Evolutionary conservation across 768 basidiomycete species (phyloP).

Genomic region (Termitomyces sp.): DNA sequence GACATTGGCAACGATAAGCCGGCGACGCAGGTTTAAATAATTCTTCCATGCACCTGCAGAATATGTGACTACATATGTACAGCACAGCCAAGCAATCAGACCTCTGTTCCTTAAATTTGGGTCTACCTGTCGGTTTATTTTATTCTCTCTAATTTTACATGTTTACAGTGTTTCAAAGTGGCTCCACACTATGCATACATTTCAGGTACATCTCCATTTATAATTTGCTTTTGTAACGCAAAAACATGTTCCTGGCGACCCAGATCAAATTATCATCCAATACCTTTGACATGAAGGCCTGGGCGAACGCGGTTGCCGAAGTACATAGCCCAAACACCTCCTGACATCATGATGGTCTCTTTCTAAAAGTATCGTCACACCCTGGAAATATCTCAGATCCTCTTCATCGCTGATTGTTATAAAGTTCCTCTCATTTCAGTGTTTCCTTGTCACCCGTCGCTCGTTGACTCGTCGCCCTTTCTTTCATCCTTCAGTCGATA

Average conservation of each 20-base stretch:
- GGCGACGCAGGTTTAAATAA: slow-evolving; percentile 12
- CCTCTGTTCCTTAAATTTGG: background rate
- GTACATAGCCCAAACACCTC: slow-evolving; percentile 7
- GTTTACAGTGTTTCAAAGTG: background rate
- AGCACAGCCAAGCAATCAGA: background rate
- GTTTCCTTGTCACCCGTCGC: background rate
- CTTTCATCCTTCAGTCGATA: background rate
- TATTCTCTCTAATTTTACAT: background rate
- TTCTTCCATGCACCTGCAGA: background rate
- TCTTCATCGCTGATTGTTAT: background rate
- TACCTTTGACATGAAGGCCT: background rate
- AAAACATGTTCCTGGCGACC: background rate
- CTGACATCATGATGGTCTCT: slow-evolving; percentile 13
- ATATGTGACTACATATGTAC: background rate
- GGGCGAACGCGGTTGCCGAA: background rate
- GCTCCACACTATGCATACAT: too few relatives aligned
- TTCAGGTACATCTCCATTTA: background rate
- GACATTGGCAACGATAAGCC: slow-evolving; percentile 5
- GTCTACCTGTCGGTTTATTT: background rate
- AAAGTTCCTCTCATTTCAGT: slow-evolving; percentile 2
- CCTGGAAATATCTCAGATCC: background rate
- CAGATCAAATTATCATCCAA: background rate
- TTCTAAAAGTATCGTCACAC: slow-evolving; percentile 1
- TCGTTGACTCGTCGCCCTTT: background rate
- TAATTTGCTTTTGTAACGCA: too few relatives aligned